Base-by-base conservation (phyloP, 805 yeast genomes). In the Candida koratica region DNA sequence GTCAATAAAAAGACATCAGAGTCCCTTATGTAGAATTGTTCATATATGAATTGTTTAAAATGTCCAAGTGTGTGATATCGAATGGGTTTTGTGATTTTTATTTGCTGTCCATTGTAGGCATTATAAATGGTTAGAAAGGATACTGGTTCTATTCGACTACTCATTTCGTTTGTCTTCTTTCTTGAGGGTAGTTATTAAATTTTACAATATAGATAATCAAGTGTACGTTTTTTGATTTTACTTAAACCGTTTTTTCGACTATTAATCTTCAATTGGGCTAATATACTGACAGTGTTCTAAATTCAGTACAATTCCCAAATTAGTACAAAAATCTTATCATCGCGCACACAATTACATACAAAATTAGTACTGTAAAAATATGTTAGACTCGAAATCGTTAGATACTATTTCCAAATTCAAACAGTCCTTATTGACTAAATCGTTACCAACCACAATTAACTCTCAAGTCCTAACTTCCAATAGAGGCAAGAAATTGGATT, bases 1-100 rank as follows among this genome's bases (percentile, higher is more conserved):
- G 87, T 70, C 25, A 83, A 56, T 10, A 83, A 58, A 44, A 82
- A 65, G n/a, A 66, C 44, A 11, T 60, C 69, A 1, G 34, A 36
- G 28, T 44, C 44, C 13, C 48, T 58, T 11, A 54, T 46, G 5
- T 43, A 18, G 34, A 66, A 60, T 22, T 52, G 36, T 34, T 59
- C 61, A 24, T 44, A 46, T 9, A 67, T 23, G 34, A 46, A 58
- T 5, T 36, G 41, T 36, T 64, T 67, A 45, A 67, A 58, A 12
- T 52, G 55, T 4, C 38, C 41, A 25, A 64, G 36, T n/a, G 55
- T 53, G 32, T 62, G 67, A 41, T 56, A 66, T 39, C 71, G 51
- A 23, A 67, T 51, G 1, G 73, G 73, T 37, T 67, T 67, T 6
- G 71, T 62, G 11, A 65, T 51, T 32, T 49, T 49, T n/a, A 52